Percentiles rank a stretch among this genome's conserved stretches.
Conservation (phyloP, 495 filamentous ascomycete species). For the Penicilliopsis zonata region DNA sequence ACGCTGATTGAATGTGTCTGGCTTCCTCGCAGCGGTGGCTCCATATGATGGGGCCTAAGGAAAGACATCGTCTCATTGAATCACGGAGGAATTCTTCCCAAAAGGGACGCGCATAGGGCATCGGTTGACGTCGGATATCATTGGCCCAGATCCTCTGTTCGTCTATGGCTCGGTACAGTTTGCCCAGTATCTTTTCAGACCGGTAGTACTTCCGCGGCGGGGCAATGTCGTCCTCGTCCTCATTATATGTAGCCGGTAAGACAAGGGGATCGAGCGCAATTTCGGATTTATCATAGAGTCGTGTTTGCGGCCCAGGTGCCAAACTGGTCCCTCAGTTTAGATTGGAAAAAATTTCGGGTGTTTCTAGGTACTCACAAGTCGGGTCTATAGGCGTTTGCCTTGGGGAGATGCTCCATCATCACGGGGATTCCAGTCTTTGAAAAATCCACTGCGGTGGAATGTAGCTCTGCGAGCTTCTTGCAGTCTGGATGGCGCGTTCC, state of each 20-base stretch:
- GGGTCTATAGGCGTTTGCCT: conserved; percentile 28
- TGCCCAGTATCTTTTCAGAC: conserved; percentile 57
- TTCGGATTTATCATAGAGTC: conserved; percentile 23
- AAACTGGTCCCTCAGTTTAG: conserved; percentile 19
- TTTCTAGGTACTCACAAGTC: conserved; percentile 33
- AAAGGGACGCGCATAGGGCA: conserved; percentile 1
- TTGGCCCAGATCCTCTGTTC: conserved; percentile 55
- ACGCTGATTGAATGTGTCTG: conserved; percentile 41
- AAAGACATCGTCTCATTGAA: conserved; percentile 33
- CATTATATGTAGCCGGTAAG: conserved; percentile 17
- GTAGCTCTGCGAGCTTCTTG: conserved; percentile 50
- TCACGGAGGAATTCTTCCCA: conserved; percentile 18
- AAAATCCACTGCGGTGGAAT: conserved; percentile 73
- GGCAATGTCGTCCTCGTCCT: conserved; percentile 39
- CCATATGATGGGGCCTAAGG: conserved; percentile 31
- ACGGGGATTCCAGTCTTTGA: conserved; percentile 69
- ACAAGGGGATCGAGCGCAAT: conserved; percentile 6
- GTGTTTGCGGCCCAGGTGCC: conserved; percentile 49
- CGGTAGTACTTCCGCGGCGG: conserved; percentile 43
- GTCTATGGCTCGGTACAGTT: conserved; percentile 63
- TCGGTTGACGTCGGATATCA: conserved; percentile 4
- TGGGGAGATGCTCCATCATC: conserved; percentile 26
- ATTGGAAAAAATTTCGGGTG: neutral
- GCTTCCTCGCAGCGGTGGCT: conserved; percentile 26
- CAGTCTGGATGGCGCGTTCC: conserved; percentile 51